These are phyloP conservation scores for Magnusiomyces tetraspermus DNA, from an alignment of 1,139 yeast species.

Conservation along the genomic window DNA sequence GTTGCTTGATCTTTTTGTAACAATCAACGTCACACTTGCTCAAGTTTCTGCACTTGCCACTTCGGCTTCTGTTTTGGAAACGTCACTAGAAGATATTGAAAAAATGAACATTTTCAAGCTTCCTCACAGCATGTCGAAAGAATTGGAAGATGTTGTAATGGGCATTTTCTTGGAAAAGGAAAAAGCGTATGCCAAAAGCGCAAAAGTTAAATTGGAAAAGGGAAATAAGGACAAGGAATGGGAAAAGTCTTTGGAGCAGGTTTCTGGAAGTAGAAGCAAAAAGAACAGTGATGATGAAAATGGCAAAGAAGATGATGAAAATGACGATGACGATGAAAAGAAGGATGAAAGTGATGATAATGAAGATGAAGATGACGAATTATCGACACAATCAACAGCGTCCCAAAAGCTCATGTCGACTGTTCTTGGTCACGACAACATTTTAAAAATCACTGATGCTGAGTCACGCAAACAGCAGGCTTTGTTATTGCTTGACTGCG, in stretches of 20 bases:
- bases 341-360: constrained; percentile 4
- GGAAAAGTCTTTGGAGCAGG: neutral
- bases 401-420: constrained; percentile 7
- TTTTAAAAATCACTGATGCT: constrained; percentile 5
- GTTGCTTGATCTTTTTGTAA: constrained; percentile 11
- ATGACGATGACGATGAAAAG: constrained; percentile 2
- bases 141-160: constrained; percentile 17
- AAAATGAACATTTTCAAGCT: constrained; percentile 10
- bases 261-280: no score
- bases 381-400: constrained; percentile 1
- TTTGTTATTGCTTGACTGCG: constrained; percentile 12
- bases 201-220: constrained; percentile 9
- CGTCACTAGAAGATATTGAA: neutral
- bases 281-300: neutral
- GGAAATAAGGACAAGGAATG: constrained; percentile 12
- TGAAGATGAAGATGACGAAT: constrained; percentile 11
- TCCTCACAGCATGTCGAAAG: constrained; percentile 11
- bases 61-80: neutral
- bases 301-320: neutral
- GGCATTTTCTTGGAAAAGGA: constrained; percentile 20
- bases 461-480: constrained; percentile 9
- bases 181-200: constrained; percentile 14
- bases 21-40: constrained; percentile 14
- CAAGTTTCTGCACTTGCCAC: constrained; percentile 9
- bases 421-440: constrained; percentile 8